Evolutionary conservation across 2,329 filamentous ascomycete species (phyloP).

Genomic region (Chrysosporium queenslandicum): DNA sequence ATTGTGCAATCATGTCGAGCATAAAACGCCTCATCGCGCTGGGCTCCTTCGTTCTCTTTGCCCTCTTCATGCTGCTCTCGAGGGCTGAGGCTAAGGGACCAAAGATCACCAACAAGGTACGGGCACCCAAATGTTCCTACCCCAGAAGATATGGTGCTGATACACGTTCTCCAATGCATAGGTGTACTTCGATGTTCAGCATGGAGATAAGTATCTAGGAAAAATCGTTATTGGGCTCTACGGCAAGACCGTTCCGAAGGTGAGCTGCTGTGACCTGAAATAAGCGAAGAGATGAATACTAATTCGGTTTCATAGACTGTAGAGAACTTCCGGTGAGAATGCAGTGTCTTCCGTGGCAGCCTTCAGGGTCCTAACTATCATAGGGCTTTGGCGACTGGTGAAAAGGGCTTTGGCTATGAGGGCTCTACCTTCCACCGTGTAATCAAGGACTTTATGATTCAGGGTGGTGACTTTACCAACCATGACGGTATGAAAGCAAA

Average conservation of each 20-base stretch:
- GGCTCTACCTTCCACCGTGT: constrained; percentile 59
- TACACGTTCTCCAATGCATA: constrained; percentile 18
- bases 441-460: constrained; percentile 62
- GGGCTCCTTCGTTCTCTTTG: constrained; percentile 64
- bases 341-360: not conserved
- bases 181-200: constrained; percentile 58
- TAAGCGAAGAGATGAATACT: not conserved
- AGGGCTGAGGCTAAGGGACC: constrained; percentile 72
- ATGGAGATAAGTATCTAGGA: constrained; percentile 52
- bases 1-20: constrained; percentile 53
- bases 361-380: not conserved
- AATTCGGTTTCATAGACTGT: constrained; percentile 40
- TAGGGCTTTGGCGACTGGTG: constrained; percentile 52
- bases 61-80: constrained; percentile 68
- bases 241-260: constrained; percentile 58
- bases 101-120: constrained; percentile 85
- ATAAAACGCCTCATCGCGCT: constrained; percentile 61
- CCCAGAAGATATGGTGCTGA: not conserved
- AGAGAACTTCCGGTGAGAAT: constrained; percentile 51
- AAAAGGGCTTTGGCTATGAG: constrained; percentile 59
- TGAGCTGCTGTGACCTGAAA: constrained; percentile 22
- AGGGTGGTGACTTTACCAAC: constrained; percentile 58
- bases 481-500: constrained; percentile 42
- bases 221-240: constrained; percentile 56
- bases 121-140: not conserved